These are phyloP conservation scores for Rhizomucor pusillus DNA, from an alignment of 371 early-diverging fungal species.

Conservation along the genomic window DNA sequence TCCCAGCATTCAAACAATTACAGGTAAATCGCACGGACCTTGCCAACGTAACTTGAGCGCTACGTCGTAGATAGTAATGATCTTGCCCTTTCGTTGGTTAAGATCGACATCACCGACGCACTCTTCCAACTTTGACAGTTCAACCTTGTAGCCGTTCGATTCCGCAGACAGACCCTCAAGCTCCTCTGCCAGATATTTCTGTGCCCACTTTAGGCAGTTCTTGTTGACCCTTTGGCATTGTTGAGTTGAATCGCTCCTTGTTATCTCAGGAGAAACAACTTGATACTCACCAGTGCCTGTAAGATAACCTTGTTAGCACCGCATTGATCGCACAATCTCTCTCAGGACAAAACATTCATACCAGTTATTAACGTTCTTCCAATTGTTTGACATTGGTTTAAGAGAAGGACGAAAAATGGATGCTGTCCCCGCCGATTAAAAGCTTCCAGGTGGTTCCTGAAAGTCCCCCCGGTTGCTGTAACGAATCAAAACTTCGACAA, in stretches of 20 bases:
- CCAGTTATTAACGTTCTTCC: slow-evolving; percentile 86
- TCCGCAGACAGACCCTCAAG: slow-evolving; percentile 44
- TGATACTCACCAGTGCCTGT: slow-evolving; percentile 46
- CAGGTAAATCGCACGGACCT: slow-evolving; percentile 10
- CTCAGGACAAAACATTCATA: slow-evolving; percentile 21
- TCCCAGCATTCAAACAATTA: slow-evolving; percentile 3
- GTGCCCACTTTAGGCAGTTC: slow-evolving; percentile 89
- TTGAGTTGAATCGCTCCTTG: too few species aligned
- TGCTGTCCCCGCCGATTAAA: not conserved
- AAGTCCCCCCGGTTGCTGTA: too few species aligned
- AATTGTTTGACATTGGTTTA: slow-evolving; percentile 42
- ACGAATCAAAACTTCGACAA: too few species aligned
- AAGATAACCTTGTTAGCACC: not conserved
- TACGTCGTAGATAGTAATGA: slow-evolving; percentile 86
- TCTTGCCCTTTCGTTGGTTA: slow-evolving; percentile 90
- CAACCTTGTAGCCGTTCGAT: slow-evolving; percentile 50
- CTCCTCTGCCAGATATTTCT: slow-evolving; percentile 64
- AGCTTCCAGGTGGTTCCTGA: too few species aligned
- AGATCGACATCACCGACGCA: slow-evolving; percentile 86
- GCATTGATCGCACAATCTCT: not conserved
- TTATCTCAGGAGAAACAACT: not conserved
- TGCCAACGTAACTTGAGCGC: slow-evolving; percentile 44
- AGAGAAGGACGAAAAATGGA: slow-evolving; percentile 3
- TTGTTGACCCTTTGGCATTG: slow-evolving; percentile 77
- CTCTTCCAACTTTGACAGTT: slow-evolving; percentile 54